Evolutionary conservation across 345 rosid genomes (phyloP).

Genomic region (Schrenkiella parvula): DNA sequence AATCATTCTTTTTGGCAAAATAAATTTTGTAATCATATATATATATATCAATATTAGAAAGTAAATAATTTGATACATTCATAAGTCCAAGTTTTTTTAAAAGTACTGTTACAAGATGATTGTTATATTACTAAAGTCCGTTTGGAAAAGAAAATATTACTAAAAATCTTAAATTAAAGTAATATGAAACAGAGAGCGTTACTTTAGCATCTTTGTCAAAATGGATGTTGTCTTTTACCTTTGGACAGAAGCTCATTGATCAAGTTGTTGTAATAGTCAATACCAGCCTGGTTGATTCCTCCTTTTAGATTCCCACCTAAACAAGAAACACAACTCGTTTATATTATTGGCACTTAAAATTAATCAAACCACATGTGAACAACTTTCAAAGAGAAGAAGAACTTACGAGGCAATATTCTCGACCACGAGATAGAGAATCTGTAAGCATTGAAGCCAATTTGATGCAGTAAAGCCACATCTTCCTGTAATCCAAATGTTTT

Average conservation of each 20-base stretch:
- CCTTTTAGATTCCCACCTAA: conserved; percentile 45
- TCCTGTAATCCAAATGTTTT: conserved; percentile 30
- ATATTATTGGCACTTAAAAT: not conserved
- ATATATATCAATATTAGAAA: not conserved
- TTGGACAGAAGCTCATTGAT: conserved; percentile 42
- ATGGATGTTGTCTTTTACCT: conserved; percentile 18
- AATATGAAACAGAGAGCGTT: conserved; percentile 1
- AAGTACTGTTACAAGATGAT: no score
- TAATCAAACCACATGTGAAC: not conserved
- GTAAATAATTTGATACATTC: not conserved
- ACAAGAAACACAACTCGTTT: not conserved
- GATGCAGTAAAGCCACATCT: conserved; percentile 41
- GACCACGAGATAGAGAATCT: conserved; percentile 56
- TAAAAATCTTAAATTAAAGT: not conserved
- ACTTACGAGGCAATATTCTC: conserved; percentile 42
- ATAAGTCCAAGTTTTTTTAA: not conserved
- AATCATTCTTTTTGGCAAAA: not conserved
- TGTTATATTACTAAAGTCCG: no score
- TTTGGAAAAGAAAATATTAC: no score
- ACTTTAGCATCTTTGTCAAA: not conserved
- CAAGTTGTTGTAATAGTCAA: conserved; percentile 52
- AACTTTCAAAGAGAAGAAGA: not conserved
- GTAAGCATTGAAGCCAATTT: conserved; percentile 44
- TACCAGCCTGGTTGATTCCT: conserved; percentile 48
- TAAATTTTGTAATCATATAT: not conserved